phyloP scores from a whole-genome alignment of 1,139 yeast genomes.

The Martiniozyma asiatica region DNA sequence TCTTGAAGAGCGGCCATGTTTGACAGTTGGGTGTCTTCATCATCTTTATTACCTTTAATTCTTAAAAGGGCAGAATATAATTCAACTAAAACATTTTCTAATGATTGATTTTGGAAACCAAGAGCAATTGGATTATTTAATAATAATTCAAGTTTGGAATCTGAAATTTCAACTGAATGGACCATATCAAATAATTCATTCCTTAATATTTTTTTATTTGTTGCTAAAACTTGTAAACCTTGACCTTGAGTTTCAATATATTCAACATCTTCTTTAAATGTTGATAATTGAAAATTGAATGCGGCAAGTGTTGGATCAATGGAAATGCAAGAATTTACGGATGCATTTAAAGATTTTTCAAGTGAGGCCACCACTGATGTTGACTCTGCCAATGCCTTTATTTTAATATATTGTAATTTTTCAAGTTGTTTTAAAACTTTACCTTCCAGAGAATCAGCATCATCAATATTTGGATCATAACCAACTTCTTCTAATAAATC shows the following conservation, averaged over 20 bases:
- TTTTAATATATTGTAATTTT: conserved; percentile 36
- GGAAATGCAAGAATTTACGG: conserved; percentile 54
- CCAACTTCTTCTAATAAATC: conserved; percentile 64
- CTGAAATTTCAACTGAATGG: conserved; percentile 56
- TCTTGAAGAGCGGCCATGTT: conserved; percentile 67
- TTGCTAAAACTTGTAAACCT: conserved; percentile 75
- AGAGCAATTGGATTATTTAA: conserved; percentile 38
- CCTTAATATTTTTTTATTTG: conserved; percentile 66
- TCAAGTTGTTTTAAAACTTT: conserved; percentile 44
- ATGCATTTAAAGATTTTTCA: conserved; percentile 29
- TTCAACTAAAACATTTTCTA: conserved; percentile 50
- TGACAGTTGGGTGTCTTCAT: conserved; percentile 37
- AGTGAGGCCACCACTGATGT: conserved; percentile 31
- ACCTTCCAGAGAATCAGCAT: conserved; percentile 41
- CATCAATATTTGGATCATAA: conserved; percentile 55
- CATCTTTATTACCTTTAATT: conserved; percentile 34
- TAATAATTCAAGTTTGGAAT: conserved; percentile 39
- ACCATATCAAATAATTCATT: conserved; percentile 40
- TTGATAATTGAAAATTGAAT: conserved; percentile 46
- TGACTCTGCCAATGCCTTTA: conserved; percentile 35
- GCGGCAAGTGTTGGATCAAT: conserved; percentile 44
- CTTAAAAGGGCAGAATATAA: conserved; percentile 56
- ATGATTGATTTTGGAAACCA: conserved; percentile 28
- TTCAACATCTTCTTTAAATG: conserved; percentile 55
- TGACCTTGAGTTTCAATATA: conserved; percentile 66